Conservation (phyloP, 257 asterid species). For the Rubia yunnanensis region DNA sequence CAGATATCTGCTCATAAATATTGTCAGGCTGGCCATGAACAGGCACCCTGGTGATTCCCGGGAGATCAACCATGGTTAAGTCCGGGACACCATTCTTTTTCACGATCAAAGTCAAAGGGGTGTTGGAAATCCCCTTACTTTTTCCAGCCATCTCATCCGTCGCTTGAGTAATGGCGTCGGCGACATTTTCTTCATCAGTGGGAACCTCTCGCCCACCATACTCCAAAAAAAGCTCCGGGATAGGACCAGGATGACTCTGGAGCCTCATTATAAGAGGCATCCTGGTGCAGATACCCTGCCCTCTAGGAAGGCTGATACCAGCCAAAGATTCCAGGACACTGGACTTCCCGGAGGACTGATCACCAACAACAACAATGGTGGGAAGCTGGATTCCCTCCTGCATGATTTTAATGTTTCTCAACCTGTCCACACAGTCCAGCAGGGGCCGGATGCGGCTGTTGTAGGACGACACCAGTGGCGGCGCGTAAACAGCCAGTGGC, state of each 20-base stretch:
- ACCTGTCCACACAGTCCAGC: too few relatives aligned
- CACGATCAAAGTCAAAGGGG: constrained; percentile 7
- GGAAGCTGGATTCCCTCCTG: constrained; percentile 14
- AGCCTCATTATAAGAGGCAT: constrained; percentile 19
- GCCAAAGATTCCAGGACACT: constrained; percentile 16
- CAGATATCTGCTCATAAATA: constrained; percentile 16
- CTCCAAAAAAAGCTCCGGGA: constrained; percentile 1
- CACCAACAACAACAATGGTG: constrained; percentile 15
- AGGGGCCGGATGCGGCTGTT: too few relatives aligned
- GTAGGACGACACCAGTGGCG: too few relatives aligned
- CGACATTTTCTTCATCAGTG: not conserved
- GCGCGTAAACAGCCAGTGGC: too few relatives aligned
- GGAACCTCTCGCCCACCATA: not conserved
- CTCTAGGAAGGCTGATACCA: constrained; percentile 16
- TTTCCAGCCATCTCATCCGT: constrained; percentile 12
- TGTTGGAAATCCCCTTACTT: constrained; percentile 12
- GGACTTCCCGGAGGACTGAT: constrained; percentile 13
- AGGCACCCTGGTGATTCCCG: constrained; percentile 17
- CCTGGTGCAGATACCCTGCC: constrained; percentile 15
- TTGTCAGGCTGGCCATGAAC: constrained; percentile 17
- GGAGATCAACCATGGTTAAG: constrained; percentile 16
- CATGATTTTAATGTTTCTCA: too few relatives aligned
- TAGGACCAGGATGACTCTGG: not conserved
- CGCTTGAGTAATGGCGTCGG: not conserved
- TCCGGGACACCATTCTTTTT: constrained; percentile 9